Base-by-base conservation (phyloP, 208 protist genomes). In the Naegleria lovaniensis region DNA sequence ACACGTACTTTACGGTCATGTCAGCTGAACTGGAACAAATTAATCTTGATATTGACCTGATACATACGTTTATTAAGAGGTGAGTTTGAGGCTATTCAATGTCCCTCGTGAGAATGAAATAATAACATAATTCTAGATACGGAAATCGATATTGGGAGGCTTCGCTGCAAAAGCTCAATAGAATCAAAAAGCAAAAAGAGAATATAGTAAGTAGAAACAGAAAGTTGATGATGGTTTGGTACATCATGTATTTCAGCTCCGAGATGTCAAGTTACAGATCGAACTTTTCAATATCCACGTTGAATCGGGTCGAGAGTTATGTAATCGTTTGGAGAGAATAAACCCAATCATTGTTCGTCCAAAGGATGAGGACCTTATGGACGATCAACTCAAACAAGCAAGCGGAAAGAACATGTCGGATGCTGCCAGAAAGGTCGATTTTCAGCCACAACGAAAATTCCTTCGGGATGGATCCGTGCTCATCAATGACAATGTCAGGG, bases 231-330 rank as follows among this genome's bases (percentile, higher is more conserved):
- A 48, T n/a, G n/a, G n/a, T n/a, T n/a, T n/a, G n/a, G n/a, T n/a
- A n/a, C n/a, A n/a, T n/a, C n/a, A n/a, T n/a, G n/a, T n/a, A n/a
- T n/a, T n/a, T n/a, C n/a, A 22, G 36, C 83, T 87, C 5, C 0
- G 83, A 51, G 83, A 87, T 38, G 40, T 87, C 40, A 87, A 87
- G 43, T 38, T 87, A 52, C 83, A 87, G 43, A 87, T 87, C 11
- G 83, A 87, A 87, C 83, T 87, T 40, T 87, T 87, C 83, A 22
- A 87, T 39, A 29, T 87, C 6, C 83, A 87, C 52, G 11, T 87
- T 5, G 83, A 87, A 36, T 40, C 29, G 16, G 83, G 83, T n/a
- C 40, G 83, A 15, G 40, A 87, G 9, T 51, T 87, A 9, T 87
- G 83, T 19, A 87, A 51, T 29, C 15, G 33, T 51, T 51, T 87